Base-by-base conservation (phyloP, 768 basidiomycete genomes). In the Lactarius indigo region DNA sequence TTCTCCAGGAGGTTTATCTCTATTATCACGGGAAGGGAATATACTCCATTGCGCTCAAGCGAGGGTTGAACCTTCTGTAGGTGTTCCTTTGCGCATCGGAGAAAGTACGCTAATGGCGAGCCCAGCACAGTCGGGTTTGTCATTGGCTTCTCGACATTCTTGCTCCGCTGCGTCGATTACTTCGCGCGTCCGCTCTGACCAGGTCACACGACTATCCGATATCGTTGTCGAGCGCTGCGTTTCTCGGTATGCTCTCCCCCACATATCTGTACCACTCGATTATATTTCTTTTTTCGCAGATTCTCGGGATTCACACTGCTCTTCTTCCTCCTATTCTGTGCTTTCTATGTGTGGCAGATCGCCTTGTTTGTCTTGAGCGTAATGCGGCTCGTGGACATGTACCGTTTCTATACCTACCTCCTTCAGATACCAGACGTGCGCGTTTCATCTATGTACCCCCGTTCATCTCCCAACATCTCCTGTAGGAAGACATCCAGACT, bases 11-110 rank as follows among this genome's bases (percentile, higher is more conserved):
- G 69, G 93, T 93, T 44, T 98, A 99, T 76, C 82, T 84, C 55
- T 99, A 98, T 76, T 99, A 99, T 75, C 90, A 93, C 74, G 95
- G 96, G 30, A 97, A 97, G 75, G 97, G 97, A 1, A 90, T 98
- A 41, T 98, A 91, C 74, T 95, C 93, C 72, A 99, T 99, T 72
- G 92, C 92, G 15, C 82, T 99, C 26, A 84, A 91, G 10, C 84
- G 92, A 55, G 90, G 92, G 23, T 83, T 99, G n/a, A 98, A 99
- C 76, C 85, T 99, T 71, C 79, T 98, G 97, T 98, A 72, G 75
- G 94, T 87, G 41, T 69, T 69, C 56, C 68, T 68, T 63, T 65
- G 69, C 59, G n/a, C 70, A 50, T 72, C n/a, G 30, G 70, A 59
- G 66, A 31, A 31, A 59, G 60, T 70, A 33, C 64, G 64, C 75